These are phyloP conservation scores for Rhododendron vialii DNA, from an alignment of 148 eudicot genomes.

Conservation along the genomic window DNA sequence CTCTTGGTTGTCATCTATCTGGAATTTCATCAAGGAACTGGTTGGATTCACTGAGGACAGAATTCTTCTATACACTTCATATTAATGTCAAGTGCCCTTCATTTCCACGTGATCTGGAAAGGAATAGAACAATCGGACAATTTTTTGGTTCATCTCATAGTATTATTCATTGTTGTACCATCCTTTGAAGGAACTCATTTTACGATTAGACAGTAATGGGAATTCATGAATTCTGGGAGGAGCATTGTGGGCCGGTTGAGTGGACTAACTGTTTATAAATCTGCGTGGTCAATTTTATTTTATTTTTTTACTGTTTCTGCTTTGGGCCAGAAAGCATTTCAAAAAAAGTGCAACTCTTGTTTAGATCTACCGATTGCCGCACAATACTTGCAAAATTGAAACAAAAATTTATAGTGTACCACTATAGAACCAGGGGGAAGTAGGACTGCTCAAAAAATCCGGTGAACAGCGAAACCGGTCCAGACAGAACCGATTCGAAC, in stretches of 20 bases:
- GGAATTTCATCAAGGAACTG: not conserved
- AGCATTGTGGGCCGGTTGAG: not conserved
- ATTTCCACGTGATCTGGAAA: not conserved
- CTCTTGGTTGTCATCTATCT: not conserved
- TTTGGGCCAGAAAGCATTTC: not conserved
- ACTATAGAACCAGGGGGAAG: too few relatives aligned
- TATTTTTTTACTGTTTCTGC: not conserved
- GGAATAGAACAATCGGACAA: not conserved
- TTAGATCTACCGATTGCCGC: too few relatives aligned
- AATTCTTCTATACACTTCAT: constrained; percentile 6
- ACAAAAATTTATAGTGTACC: too few relatives aligned
- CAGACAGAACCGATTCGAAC: too few relatives aligned
- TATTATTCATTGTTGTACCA: not conserved
- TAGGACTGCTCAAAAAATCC: too few relatives aligned
- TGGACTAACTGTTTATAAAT: not conserved
- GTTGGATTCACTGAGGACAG: constrained; percentile 1
- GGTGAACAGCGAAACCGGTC: too few relatives aligned
- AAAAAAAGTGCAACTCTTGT: not conserved
- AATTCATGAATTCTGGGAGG: not conserved
- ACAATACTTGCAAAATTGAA: too few relatives aligned
- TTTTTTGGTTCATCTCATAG: not conserved
- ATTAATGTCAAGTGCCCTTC: not conserved
- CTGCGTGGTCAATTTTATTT: not conserved
- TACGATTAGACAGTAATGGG: not conserved
- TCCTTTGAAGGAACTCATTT: not conserved